Conservation (phyloP, 2,329 filamentous ascomycete species). For the Talaromyces sp. region DNA sequence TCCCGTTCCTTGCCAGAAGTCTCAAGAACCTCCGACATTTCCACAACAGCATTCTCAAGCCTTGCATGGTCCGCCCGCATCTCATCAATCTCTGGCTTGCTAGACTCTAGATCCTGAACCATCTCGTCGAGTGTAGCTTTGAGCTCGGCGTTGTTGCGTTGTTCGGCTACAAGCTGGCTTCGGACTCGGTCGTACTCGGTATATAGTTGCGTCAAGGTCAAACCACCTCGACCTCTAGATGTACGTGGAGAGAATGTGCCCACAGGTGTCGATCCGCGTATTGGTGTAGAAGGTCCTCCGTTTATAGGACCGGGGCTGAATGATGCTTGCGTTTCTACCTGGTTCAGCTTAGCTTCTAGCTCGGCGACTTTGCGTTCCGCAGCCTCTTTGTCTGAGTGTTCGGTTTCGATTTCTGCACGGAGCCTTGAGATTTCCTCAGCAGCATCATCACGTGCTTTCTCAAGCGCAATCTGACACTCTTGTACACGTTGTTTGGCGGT, state of each 20-base stretch:
- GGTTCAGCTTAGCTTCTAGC: constrained; percentile 60
- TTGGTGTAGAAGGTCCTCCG: constrained; percentile 47
- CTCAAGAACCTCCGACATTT: constrained; percentile 80
- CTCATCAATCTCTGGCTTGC: constrained; percentile 83
- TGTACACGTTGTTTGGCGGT: constrained; percentile 58
- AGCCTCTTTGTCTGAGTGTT: constrained; percentile 58
- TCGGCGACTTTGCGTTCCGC: constrained; percentile 62
- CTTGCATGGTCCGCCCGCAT: constrained; percentile 75
- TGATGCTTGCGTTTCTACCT: constrained; percentile 51
- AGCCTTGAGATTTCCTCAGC: constrained; percentile 55
- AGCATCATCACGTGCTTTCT: constrained; percentile 59
- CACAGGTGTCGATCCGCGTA: constrained; percentile 48
- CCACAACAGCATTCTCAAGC: constrained; percentile 73
- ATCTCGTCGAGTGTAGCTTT: constrained; percentile 78
- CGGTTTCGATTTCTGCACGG: constrained; percentile 53
- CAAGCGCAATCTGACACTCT: constrained; percentile 54
- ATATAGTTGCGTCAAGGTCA: constrained; percentile 62
- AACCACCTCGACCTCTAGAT: constrained; percentile 51
- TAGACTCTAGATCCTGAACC: constrained; percentile 77
- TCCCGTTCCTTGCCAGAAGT: constrained; percentile 79
- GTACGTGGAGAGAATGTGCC: constrained; percentile 53
- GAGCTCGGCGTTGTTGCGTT: constrained; percentile 69
- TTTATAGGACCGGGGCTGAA: constrained; percentile 53
- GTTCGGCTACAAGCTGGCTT: constrained; percentile 71
- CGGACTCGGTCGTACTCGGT: constrained; percentile 57